These are phyloP conservation scores for Populus nigra DNA, from an alignment of 345 rosid genomes.

Conservation along the genomic window DNA sequence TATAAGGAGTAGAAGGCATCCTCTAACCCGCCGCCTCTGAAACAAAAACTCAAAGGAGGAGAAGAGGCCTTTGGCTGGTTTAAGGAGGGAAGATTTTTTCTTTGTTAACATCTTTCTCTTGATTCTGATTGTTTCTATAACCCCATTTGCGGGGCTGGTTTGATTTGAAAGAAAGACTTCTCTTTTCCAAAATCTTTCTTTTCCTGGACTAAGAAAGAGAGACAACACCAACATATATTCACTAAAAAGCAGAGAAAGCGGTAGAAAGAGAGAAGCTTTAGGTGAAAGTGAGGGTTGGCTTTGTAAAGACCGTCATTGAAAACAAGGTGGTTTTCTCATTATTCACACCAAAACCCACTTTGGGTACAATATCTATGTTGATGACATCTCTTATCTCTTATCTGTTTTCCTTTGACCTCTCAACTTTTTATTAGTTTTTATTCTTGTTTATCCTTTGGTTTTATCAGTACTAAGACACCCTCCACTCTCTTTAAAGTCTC, in stretches of 20 bases:
- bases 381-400: not conserved
- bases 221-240: not conserved
- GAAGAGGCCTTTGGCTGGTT: not conserved
- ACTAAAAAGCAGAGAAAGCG: not conserved
- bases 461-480: conserved; percentile 2
- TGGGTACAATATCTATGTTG: not conserved
- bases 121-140: not conserved
- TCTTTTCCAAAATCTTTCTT: not conserved
- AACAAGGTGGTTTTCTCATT: conserved; percentile 18
- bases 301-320: conserved; percentile 14
- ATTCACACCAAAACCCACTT: not conserved
- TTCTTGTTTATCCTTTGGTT: conserved; percentile 12
- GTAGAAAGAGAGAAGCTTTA: conserved; percentile 31
- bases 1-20: not conserved
- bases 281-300: conserved; percentile 49
- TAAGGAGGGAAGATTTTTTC: not conserved
- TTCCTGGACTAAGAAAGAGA: not conserved
- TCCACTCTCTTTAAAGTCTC: not conserved
- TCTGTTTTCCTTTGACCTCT: conserved; percentile 4
- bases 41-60: not conserved
- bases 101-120: not conserved
- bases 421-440: not conserved
- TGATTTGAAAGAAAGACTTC: not conserved
- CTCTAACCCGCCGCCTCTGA: conserved; percentile 13
- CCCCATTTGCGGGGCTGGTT: not conserved